phyloP scores from a whole-genome alignment of 2,329 filamentous ascomycete species.

The Capronia epimyces region DNA sequence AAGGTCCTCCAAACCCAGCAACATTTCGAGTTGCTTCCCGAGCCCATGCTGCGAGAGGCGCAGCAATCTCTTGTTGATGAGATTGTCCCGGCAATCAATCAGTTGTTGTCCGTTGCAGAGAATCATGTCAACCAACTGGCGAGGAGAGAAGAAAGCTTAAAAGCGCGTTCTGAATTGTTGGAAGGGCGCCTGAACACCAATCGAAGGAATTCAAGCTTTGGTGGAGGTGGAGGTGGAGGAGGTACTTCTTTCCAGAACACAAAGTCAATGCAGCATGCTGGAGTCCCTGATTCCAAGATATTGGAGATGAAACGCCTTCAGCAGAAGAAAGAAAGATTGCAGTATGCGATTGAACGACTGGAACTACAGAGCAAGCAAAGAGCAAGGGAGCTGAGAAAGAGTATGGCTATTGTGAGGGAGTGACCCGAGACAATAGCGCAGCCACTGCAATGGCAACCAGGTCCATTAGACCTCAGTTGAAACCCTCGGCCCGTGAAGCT shows the following conservation, averaged over 20 bases:
- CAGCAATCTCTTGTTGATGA: slow-evolving; percentile 81
- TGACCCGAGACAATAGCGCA: slow-evolving; percentile 5
- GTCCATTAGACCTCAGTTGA: no score
- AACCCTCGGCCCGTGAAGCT: no score
- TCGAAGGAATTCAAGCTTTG: slow-evolving; percentile 30
- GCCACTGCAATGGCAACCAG: not conserved
- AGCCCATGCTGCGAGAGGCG: slow-evolving; percentile 72
- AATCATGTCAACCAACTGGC: slow-evolving; percentile 76
- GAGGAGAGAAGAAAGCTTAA: slow-evolving; percentile 74
- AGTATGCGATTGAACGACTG: slow-evolving; percentile 79
- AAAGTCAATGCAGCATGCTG: slow-evolving; percentile 18
- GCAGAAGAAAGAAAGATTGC: slow-evolving; percentile 77
- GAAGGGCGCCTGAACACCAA: slow-evolving; percentile 60
- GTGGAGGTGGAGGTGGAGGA: no score
- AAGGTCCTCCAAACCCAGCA: slow-evolving; percentile 62
- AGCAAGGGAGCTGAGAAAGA: slow-evolving; percentile 66
- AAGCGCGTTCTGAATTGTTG: slow-evolving; percentile 76
- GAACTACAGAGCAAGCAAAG: slow-evolving; percentile 79
- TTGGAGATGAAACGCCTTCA: slow-evolving; percentile 62
- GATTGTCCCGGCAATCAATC: slow-evolving; percentile 78
- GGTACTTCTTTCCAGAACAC: slow-evolving; percentile 23
- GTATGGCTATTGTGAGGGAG: slow-evolving; percentile 52
- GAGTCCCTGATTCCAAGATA: slow-evolving; percentile 42
- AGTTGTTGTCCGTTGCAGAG: slow-evolving; percentile 74
- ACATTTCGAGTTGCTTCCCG: slow-evolving; percentile 91